Conservation (phyloP, 164 flowering plant genomes). For the Vitis rupestris region DNA sequence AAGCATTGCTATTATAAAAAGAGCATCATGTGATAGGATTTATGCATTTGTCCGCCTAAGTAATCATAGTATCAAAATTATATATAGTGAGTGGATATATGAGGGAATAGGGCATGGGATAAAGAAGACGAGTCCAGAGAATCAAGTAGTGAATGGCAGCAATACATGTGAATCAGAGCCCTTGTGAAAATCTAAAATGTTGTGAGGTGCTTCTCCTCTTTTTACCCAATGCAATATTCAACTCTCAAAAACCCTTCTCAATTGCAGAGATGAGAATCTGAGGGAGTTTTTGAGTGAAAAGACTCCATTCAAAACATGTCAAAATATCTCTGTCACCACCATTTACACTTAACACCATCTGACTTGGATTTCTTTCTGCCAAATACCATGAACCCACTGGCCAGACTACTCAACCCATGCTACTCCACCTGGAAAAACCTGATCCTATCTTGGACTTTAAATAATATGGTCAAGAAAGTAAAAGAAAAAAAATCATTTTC, state of each 20-base stretch:
- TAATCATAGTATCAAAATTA: no score
- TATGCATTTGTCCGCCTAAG: no score
- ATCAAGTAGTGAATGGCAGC: conserved; percentile 40
- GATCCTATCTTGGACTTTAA: no score
- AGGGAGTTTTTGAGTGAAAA: conserved; percentile 6
- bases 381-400: no score
- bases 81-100: no score
- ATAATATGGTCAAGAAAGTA: no score
- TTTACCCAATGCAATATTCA: not conserved
- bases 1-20: no score
- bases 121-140: conserved; percentile 41
- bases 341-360: not conserved
- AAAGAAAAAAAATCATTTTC: no score
- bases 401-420: no score
- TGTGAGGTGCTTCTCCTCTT: conserved; percentile 35
- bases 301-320: conserved; percentile 1
- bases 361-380: no score
- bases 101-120: conserved; percentile 30
- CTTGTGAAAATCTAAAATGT: conserved; percentile 50
- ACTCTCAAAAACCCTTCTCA: not conserved
- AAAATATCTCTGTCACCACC: conserved; percentile 4
- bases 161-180: conserved; percentile 47
- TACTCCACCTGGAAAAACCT: no score
- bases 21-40: no score
- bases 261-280: conserved; percentile 12